Evolutionary conservation across 768 basidiomycete species (phyloP).

Genomic region (Strobilomyces confusus): DNA sequence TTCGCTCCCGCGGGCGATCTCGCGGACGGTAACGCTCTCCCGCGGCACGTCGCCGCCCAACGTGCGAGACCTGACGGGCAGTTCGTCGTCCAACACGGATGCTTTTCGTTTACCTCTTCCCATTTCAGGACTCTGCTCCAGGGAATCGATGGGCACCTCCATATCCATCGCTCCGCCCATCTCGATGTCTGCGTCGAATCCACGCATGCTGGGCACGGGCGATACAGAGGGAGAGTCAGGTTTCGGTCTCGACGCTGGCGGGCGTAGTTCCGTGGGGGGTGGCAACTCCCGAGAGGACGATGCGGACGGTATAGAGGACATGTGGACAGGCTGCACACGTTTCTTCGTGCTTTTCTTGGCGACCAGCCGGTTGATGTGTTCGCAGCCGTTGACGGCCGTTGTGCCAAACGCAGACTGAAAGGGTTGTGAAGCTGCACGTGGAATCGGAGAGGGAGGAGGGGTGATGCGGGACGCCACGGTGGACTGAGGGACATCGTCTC

Average conservation of each 20-base stretch:
- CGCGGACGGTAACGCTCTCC: slow-evolving; percentile 48
- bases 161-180: slow-evolving; percentile 48
- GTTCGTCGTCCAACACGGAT: slow-evolving; percentile 39
- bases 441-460: slow-evolving; percentile 48
- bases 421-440: slow-evolving; percentile 28
- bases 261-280: slow-evolving; percentile 13
- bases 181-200: slow-evolving; percentile 41
- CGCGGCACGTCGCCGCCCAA: slow-evolving; percentile 65
- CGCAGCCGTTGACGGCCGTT: slow-evolving; percentile 40
- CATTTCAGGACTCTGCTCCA: slow-evolving; percentile 41
- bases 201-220: slow-evolving; percentile 47
- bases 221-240: slow-evolving; percentile 35
- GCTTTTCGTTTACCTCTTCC: slow-evolving; percentile 52
- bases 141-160: slow-evolving; percentile 52
- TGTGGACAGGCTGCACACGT: slow-evolving; percentile 48
- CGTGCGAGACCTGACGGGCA: slow-evolving; percentile 44
- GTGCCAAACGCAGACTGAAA: slow-evolving; percentile 40
- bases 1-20: slow-evolving; percentile 38
- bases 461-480: slow-evolving; percentile 37
- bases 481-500: slow-evolving; percentile 20
- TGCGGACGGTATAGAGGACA: slow-evolving; percentile 37
- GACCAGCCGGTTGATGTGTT: slow-evolving; percentile 67
- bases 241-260: slow-evolving; percentile 24
- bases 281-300: slow-evolving; percentile 16
- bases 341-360: slow-evolving; percentile 73